phyloP scores from a whole-genome alignment of 805 yeast genomes.

The Cyberlindnera xylosilytica region DNA sequence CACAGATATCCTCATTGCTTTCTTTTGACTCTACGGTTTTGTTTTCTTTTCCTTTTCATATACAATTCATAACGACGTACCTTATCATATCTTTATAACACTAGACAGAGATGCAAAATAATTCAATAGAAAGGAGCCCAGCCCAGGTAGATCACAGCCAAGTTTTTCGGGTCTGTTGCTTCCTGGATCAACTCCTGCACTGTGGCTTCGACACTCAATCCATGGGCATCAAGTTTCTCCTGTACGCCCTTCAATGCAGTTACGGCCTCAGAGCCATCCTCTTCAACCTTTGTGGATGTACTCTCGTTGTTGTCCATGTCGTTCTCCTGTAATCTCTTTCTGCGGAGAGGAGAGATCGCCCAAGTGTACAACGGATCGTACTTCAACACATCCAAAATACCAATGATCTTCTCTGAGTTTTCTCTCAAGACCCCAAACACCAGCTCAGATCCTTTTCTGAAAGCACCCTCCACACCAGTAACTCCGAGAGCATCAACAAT shows the following conservation, averaged over 20 bases:
- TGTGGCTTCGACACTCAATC: conserved; percentile 77
- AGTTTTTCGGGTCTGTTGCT: conserved; percentile 64
- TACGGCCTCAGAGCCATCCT: conserved; percentile 56
- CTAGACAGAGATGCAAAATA: neutral
- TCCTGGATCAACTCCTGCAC: conserved; percentile 77
- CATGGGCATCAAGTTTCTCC: conserved; percentile 62
- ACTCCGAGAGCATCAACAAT: conserved; percentile 91
- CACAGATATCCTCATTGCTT: no score
- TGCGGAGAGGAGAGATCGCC: conserved; percentile 77
- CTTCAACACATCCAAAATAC: conserved; percentile 78
- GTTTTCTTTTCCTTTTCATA: no score
- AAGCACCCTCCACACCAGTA: conserved; percentile 78
- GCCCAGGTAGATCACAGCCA: conserved; percentile 77
- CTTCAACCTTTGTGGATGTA: conserved; percentile 10
- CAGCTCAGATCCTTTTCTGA: conserved; percentile 68
- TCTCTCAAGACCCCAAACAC: conserved; percentile 64
- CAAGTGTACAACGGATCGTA: conserved; percentile 95
- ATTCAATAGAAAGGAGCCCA: conserved; percentile 75
- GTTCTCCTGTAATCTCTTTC: conserved; percentile 47
- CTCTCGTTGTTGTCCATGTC: conserved; percentile 5
- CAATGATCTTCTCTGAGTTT: conserved; percentile 66
- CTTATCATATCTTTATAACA: neutral
- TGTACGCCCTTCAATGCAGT: conserved; percentile 73
- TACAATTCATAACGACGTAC: no score
- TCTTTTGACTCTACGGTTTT: no score